phyloP scores from a whole-genome alignment of 2,329 filamentous ascomycete species.

The Hypomyces perniciosus region DNA sequence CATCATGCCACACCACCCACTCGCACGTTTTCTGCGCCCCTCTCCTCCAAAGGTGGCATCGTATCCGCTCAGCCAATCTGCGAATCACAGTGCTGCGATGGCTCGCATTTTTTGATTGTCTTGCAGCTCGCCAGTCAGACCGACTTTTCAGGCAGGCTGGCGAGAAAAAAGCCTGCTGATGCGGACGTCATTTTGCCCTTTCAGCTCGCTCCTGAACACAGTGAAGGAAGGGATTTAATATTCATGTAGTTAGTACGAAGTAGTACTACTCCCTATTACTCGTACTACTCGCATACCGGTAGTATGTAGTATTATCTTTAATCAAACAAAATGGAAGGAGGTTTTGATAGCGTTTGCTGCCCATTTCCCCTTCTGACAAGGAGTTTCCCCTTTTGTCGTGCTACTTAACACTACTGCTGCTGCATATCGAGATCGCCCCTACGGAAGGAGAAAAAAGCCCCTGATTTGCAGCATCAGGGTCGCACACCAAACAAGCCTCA shows the following conservation, averaged over 20 bases:
- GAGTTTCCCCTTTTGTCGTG: neutral
- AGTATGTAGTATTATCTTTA: no score
- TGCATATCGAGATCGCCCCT: neutral
- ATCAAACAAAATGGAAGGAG: no score
- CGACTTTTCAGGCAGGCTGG: neutral
- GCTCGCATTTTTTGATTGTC: neutral
- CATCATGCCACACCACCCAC: slow-evolving; percentile 1
- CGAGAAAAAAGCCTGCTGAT: neutral
- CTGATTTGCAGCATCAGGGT: neutral
- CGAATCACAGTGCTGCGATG: slow-evolving; percentile 1
- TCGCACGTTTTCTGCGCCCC: neutral
- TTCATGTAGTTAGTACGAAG: no score
- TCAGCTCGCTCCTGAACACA: no score
- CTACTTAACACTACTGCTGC: no score
- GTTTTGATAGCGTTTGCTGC: no score
- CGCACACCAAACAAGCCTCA: neutral
- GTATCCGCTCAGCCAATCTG: neutral
- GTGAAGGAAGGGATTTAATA: no score
- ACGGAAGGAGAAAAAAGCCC: neutral
- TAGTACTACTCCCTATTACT: no score
- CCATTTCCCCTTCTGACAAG: neutral
- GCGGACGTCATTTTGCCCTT: no score
- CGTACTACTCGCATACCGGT: no score
- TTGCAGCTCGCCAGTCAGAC: neutral
- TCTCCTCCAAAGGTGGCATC: neutral